Evolutionary conservation across 768 basidiomycete genomes (phyloP), one percentile per base, ranked within the genome.

Genomic region (Calocera viscosa): DNA sequence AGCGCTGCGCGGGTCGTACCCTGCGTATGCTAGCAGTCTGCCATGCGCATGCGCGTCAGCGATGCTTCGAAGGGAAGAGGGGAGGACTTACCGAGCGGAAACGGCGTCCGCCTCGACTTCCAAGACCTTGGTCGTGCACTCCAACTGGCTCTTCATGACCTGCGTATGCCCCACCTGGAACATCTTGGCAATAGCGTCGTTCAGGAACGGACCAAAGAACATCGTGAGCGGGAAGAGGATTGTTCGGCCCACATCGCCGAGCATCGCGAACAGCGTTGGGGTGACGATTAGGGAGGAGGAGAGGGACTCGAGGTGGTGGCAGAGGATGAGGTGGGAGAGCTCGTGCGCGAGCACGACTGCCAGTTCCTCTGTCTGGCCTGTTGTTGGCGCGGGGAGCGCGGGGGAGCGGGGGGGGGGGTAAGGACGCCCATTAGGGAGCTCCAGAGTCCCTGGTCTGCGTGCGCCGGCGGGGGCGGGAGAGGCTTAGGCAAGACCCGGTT

Each of bases 91-190:
- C 90, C 91, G 82, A 7, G 88, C 82, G 14, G 91, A 93, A 39
- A 94, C 92, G 34, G 91, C 77, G 73, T 97, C 94, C 16, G 94
- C 95, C 74, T 99, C 95, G 16, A 90, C 83, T 75, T 99, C 95
- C 74, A 97, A 90, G 49, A 82, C 83, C 67, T 86, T 79, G 68
- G 84, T 90, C 53, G 87, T 91, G 73, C 92, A 94, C 64, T 84
- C 81, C 71, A 88, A 86, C 28, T 85, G 84, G 1, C 88, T 76
- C 74, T 86, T 88, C 63, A 81, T 79, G 40, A 94, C 79, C 1
- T 86, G 85, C 71, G 53, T 70, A 70, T 11, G 68, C 1, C 90
- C 87, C 0, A 89, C 82, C 73, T 86, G 87, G 28, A 91, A 87
- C 65, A 93, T 71, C 64, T 89, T 85, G 0, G 87, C 91, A 28